Conservation (phyloP, 148 eudicot species). For the Camellia japonica region DNA sequence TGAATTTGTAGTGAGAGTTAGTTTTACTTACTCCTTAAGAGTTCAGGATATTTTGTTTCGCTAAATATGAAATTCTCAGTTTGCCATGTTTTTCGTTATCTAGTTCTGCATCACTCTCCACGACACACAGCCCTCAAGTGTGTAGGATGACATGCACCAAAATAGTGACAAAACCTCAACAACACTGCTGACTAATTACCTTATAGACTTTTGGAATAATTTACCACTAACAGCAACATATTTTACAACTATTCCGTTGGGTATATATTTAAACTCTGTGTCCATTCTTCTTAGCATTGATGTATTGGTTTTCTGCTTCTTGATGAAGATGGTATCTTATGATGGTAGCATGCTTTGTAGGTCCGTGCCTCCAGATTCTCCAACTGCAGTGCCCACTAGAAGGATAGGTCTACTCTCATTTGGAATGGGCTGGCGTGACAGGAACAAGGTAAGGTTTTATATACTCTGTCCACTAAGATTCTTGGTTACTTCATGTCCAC, state of each 20-base stretch:
- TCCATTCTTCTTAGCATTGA: not conserved
- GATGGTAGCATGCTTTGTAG: constrained; percentile 25
- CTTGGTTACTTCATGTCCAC: not conserved
- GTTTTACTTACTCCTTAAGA: not conserved
- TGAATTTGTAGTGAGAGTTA: not conserved
- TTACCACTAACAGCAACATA: not conserved
- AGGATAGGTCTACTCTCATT: constrained; percentile 66
- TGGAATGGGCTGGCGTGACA: constrained; percentile 78
- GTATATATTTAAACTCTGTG: not conserved
- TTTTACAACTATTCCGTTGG: not conserved
- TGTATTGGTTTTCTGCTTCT: constrained; percentile 4
- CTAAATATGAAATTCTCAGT: not conserved
- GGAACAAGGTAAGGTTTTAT: constrained; percentile 52
- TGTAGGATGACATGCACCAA: not conserved
- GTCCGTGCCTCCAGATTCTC: constrained; percentile 35
- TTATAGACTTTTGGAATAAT: not conserved
- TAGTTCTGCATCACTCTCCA: not conserved
- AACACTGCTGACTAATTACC: not conserved
- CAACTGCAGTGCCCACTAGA: constrained; percentile 28
- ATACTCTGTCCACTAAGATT: not conserved
- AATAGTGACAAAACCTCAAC: not conserved
- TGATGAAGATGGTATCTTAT: constrained; percentile 3
- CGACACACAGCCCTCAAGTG: not conserved
- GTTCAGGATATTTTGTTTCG: too few relatives aligned
- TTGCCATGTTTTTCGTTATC: not conserved